A percentile compares a stretch with the other conserved stretches of the same genome.
phyloP scores from a whole-genome alignment of 345 rosid genomes.

The Murraya koenigii region DNA sequence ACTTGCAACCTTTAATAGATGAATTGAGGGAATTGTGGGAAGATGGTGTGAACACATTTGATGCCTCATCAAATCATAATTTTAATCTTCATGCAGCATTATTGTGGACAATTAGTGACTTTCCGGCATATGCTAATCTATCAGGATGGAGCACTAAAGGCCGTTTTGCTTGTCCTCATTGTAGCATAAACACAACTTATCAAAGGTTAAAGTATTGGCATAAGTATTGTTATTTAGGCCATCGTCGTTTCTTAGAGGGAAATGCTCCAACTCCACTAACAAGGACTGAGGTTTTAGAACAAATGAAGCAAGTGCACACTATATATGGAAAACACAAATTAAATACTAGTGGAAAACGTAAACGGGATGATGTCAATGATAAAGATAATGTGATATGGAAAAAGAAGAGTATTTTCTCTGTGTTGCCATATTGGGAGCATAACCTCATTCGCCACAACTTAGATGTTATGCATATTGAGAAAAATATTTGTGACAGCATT shows the following conservation, averaged over 20 bases:
- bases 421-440: not conserved
- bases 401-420: conserved; percentile 5
- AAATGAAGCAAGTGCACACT: not conserved
- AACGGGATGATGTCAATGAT: not conserved
- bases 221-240: not conserved
- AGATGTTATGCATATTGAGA: not conserved
- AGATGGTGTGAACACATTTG: not conserved
- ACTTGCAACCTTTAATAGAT: not conserved
- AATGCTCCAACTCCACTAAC: not conserved
- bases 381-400: not conserved
- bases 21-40: not conserved
- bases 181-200: too few relatives aligned
- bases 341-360: too few relatives aligned
- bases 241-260: not conserved
- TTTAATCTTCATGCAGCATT: not conserved
- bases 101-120: not conserved
- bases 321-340: not conserved
- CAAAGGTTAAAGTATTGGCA: not conserved
- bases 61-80: not conserved
- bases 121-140: not conserved
- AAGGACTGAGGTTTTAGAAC: not conserved
- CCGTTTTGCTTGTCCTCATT: not conserved
- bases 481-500: conserved; percentile 15
- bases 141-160: conserved; percentile 2
- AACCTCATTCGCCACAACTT: not conserved